Evolutionary conservation across 2,329 filamentous ascomycete genomes (phyloP).

Genomic region (Claviceps pazoutovae): DNA sequence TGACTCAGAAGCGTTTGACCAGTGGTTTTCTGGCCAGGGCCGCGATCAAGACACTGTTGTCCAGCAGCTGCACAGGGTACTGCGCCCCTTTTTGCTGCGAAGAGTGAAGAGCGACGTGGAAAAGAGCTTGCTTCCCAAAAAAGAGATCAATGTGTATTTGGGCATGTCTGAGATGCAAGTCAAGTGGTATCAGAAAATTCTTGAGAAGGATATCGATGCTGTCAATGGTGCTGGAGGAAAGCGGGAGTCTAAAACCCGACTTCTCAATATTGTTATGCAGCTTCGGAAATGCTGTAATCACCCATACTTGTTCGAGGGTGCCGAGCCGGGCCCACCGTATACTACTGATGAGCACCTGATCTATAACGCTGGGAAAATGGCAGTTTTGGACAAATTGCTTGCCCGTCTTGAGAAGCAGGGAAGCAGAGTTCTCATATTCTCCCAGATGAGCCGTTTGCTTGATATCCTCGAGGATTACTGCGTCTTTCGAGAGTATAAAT

Average conservation of each 20-base stretch:
- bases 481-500: constrained; percentile 86
- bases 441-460: constrained; percentile 93
- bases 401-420: constrained; percentile 71
- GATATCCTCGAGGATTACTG: constrained; percentile 98
- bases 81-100: constrained; percentile 85
- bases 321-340: constrained; percentile 91
- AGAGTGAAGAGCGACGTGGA: constrained; percentile 97
- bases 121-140: constrained; percentile 93
- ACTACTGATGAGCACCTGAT: constrained; percentile 95
- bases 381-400: constrained; percentile 84
- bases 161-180: constrained; percentile 99
- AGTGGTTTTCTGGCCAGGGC: constrained; percentile 90
- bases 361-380: constrained; percentile 93
- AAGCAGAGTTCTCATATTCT: constrained; percentile 95
- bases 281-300: constrained; percentile 98
- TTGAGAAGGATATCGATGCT: constrained; percentile 97
- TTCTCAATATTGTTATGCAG: constrained; percentile 99
- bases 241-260: constrained; percentile 89
- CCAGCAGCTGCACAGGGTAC: constrained; percentile 83
- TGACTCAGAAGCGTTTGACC: constrained; percentile 89
- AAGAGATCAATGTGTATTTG: constrained; percentile 92
- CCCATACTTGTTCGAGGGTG: constrained; percentile 93
- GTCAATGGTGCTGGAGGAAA: constrained; percentile 95
- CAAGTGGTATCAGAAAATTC: constrained; percentile 97
- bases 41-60: constrained; percentile 91